Conservation (phyloP, 352 stramenopile species). For the Elongisporangium senticosum region DNA sequence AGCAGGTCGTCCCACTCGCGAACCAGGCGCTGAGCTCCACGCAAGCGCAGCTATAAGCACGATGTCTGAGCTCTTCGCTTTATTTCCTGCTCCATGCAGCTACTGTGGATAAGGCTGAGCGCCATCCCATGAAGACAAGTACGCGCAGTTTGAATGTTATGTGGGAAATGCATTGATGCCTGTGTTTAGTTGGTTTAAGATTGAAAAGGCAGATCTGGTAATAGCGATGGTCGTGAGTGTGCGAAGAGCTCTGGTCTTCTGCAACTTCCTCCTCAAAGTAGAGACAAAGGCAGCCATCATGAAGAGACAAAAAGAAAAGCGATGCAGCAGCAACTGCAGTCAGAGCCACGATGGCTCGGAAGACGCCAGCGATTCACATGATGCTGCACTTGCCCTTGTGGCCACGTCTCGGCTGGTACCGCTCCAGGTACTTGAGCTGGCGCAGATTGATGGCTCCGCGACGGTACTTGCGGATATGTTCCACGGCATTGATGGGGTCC, state of each 20-base stretch:
- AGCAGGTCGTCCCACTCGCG: conserved; percentile 73
- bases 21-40: conserved; percentile 27
- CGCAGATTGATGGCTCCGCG: conserved; percentile 97
- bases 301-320: conserved; percentile 19
- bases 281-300: neutral
- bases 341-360: conserved; percentile 1
- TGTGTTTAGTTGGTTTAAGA: neutral
- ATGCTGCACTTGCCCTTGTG: conserved; percentile 80
- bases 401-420: conserved; percentile 84
- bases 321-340: conserved; percentile 6
- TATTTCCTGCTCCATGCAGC: too few species aligned
- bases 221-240: neutral
- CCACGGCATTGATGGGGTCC: conserved; percentile 96
- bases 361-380: conserved; percentile 51
- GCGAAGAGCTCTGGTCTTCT: neutral
- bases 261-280: neutral
- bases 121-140: too few species aligned
- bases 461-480: conserved; percentile 93
- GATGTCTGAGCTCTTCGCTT: too few species aligned
- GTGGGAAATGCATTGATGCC: neutral
- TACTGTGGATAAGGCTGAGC: too few species aligned
- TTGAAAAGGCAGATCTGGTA: neutral
- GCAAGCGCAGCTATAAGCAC: neutral
- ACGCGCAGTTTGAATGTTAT: too few species aligned
- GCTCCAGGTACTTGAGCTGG: conserved; percentile 97